Evolutionary conservation across 148 eudicot genomes (phyloP), one percentile per base, ranked within the genome.

Genomic region (Rhododendron griersonianum): DNA sequence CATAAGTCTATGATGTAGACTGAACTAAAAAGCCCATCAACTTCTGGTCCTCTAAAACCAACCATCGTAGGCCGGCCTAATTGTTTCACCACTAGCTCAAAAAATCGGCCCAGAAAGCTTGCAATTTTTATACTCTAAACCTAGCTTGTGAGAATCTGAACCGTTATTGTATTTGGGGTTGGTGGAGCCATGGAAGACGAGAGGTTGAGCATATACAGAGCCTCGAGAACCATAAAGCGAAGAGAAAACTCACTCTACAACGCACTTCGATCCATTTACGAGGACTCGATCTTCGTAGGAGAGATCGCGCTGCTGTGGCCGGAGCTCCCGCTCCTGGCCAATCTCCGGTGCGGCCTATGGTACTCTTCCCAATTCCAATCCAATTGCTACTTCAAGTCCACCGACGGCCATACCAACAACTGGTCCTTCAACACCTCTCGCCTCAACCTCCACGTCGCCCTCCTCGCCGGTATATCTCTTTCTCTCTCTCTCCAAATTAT

Each of bases 291-390:
- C 10, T 97, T 97, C 87, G 95, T 97, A 18, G 91, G 89, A 11
- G 98, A 97, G 83, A 95, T 97, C 61, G 75, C 95, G 0, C 96
- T 94, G 90, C 77, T 97, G 9, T 97, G 99, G 99, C 98, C 98
- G n/a, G 89, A 90, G 39, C 91, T 97, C 19, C 98, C 99, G 0
- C 84, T 97, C 1, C 79, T 97, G 6, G 98, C 98, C 51, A 97
- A 97, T 59, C 95, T 97, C 57, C 95, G 99, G 0, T 97, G 99
- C 55, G 99, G 99, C 0, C 89, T 97, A 0, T 97, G 99, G 99
- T 97, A 97, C 85, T 87, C 89, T 0, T 77, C 87, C 11, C 87
- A 61, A 10, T 95, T 95, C 83, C 63, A 94, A 61, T 86, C 84
- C 9, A 93, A 87, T 71, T 97, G 99, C 75, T 97, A 97, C 89